Base-by-base conservation (phyloP, 2,329 filamentous ascomycete genomes). In the Paecilomyces sp. region DNA sequence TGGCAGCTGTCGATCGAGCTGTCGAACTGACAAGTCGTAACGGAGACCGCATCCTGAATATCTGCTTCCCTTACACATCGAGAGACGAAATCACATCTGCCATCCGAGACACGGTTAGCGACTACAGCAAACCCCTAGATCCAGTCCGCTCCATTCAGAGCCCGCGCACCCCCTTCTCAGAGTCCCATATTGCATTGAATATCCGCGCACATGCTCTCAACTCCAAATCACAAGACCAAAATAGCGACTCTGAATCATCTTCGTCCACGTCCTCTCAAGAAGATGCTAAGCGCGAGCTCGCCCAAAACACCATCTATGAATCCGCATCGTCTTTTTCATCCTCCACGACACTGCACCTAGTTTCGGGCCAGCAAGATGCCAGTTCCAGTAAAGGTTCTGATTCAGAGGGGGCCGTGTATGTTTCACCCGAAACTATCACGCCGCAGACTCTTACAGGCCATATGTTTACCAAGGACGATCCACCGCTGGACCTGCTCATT, bases 31-130 rank as follows among this genome's bases (percentile, higher is more conserved):
- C 94, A 24, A 90, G 88, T 71, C 83, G 90, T 68, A 97, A 99
- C 74, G 89, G 88, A 63, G 87, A 88, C 61, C 85, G 86, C 51
- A 82, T 89, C 31, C 80, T 99, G 57, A 99, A 99, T 72, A 92
- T 99, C 63, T 99, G 94, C 79, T 97, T 97, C 70, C 94, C 94
- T 0, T 99, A 99, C 71, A 97, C 94, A 0, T 96, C 92, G 3
- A 85, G 94, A 64, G 92, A 96, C 69, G 94, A 99, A 73, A 97
- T 99, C 65, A 95, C 93, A 0, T 87, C 89, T 2, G 91, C 93
- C 5, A 90, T 99, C 65, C 88, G 90, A 63, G 86, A 88, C 51
- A 97, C 93, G 0, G 92, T 99, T 8, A 82, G 89, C 60, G 90
- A 96, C 61, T 97, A 91, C 74, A 90, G 89, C 61, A 87, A 84